Evolutionary conservation across 2,329 filamentous ascomycete species (phyloP).

Genomic region (Clarireedia homoeocarpa): DNA sequence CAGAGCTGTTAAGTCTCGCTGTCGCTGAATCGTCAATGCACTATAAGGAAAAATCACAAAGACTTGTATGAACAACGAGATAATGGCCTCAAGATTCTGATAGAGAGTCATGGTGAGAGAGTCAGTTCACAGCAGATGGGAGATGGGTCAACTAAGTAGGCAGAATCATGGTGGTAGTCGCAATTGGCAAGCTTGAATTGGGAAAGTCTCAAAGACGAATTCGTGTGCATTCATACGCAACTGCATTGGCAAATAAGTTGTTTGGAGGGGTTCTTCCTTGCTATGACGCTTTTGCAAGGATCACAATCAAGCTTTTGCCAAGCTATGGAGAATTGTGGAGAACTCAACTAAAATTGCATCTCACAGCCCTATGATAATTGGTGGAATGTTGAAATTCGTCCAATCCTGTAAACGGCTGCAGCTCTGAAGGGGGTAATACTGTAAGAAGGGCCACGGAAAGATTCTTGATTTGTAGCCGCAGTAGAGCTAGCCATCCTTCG

Average conservation of each 20-base stretch:
- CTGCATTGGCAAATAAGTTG: not conserved
- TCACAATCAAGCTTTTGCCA: slow-evolving; percentile 20
- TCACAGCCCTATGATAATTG: not conserved
- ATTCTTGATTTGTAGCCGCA: too few relatives aligned
- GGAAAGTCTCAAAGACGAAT: too few relatives aligned
- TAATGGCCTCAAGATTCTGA: slow-evolving; percentile 12
- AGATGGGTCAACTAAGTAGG: not conserved
- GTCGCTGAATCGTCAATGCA: slow-evolving; percentile 25
- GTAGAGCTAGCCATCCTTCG: too few relatives aligned
- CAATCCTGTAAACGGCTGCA: too few relatives aligned
- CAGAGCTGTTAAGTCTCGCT: slow-evolving; percentile 9
- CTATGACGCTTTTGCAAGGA: slow-evolving; percentile 12
- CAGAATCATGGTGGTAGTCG: not conserved
- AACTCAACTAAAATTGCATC: not conserved
- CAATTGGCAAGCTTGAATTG: not conserved
- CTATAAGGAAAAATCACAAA: slow-evolving; percentile 28
- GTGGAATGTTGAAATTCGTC: too few relatives aligned
- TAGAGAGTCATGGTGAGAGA: slow-evolving; percentile 11
- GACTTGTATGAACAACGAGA: slow-evolving; percentile 24
- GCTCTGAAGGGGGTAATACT: too few relatives aligned
- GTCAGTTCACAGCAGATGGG: not conserved
- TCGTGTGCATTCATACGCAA: too few relatives aligned
- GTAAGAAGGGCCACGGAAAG: too few relatives aligned
- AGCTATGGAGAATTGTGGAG: slow-evolving; percentile 2
- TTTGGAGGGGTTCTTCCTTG: not conserved